phyloP scores from a whole-genome alignment of 2,329 filamentous ascomycete species.

The Fusarium gaditjirri region DNA sequence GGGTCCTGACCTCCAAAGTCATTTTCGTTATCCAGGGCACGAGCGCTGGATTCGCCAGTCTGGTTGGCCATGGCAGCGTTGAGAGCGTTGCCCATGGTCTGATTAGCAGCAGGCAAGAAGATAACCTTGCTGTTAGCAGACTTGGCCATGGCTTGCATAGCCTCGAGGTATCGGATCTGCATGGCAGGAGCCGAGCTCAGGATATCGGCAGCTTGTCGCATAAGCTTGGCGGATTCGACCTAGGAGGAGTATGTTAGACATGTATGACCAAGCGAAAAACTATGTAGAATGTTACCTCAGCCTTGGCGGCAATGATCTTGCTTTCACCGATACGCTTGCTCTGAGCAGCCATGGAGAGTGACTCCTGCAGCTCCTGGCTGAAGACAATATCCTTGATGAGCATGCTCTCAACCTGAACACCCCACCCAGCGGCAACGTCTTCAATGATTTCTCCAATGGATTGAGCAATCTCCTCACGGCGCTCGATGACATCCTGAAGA shows the following conservation, averaged over 20 bases:
- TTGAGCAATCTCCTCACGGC: slow-evolving; percentile 94
- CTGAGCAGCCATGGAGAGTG: slow-evolving; percentile 97
- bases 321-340: slow-evolving; percentile 98
- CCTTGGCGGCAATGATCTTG: slow-evolving; percentile 97
- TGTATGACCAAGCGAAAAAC: neutral
- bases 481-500: slow-evolving; percentile 97
- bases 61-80: slow-evolving; percentile 56
- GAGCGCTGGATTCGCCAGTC: slow-evolving; percentile 63
- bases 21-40: slow-evolving; percentile 52
- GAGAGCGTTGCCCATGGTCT: slow-evolving; percentile 64
- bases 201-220: slow-evolving; percentile 93
- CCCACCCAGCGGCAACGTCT: slow-evolving; percentile 92
- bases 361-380: slow-evolving; percentile 93
- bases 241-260: slow-evolving; percentile 25
- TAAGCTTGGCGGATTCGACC: slow-evolving; percentile 94
- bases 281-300: slow-evolving; percentile 65
- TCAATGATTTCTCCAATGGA: slow-evolving; percentile 98
- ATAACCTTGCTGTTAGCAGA: slow-evolving; percentile 89
- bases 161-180: slow-evolving; percentile 98
- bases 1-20: slow-evolving; percentile 65
- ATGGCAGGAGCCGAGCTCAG: slow-evolving; percentile 91
- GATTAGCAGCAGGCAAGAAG: slow-evolving; percentile 73
- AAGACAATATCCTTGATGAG: slow-evolving; percentile 99
- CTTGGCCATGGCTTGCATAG: slow-evolving; percentile 99
- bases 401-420: slow-evolving; percentile 97